phyloP scores from a whole-genome alignment of 2,329 filamentous ascomycete genomes.

The Pseudocercospora cruenta region DNA sequence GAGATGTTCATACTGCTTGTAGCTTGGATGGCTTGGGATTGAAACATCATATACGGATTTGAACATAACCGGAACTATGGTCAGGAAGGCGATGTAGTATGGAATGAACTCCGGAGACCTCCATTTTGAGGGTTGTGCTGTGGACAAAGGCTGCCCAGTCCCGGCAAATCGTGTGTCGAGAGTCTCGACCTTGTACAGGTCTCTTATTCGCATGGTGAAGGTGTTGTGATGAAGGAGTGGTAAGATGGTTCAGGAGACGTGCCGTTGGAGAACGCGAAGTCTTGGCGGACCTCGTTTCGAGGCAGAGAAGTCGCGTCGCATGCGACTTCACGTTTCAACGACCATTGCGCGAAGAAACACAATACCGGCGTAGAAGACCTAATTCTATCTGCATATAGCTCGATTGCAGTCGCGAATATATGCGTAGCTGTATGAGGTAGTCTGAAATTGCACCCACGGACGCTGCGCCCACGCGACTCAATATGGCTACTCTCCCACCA shows the following conservation, averaged over 20 bases:
- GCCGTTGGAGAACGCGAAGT: background rate
- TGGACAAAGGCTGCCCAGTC: conserved; percentile 44
- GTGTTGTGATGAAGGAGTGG: conserved; percentile 6
- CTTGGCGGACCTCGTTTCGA: background rate
- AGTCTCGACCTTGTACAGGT: conserved; percentile 66
- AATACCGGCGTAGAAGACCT: background rate
- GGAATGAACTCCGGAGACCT: conserved; percentile 80
- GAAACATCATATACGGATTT: conserved; percentile 87
- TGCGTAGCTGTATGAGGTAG: conserved; percentile 1
- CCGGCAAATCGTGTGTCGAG: conserved; percentile 75
- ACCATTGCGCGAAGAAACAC: background rate
- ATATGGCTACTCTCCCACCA: conserved; percentile 21
- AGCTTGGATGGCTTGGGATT: conserved; percentile 81
- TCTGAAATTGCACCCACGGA: background rate
- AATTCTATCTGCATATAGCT: background rate
- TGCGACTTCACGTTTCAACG: background rate
- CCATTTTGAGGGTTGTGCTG: conserved; percentile 70
- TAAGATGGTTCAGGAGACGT: conserved; percentile 10
- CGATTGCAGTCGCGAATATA: conserved; percentile 1
- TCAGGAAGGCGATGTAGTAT: conserved; percentile 72
- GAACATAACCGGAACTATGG: conserved; percentile 80
- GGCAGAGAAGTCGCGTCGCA: background rate
- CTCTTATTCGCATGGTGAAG: conserved; percentile 21
- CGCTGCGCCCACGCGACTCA: conserved; percentile 31
- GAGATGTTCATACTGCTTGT: conserved; percentile 69